These are phyloP conservation scores for Microascus cirrosus DNA, from an alignment of 2,329 filamentous ascomycete genomes.

Conservation along the genomic window DNA sequence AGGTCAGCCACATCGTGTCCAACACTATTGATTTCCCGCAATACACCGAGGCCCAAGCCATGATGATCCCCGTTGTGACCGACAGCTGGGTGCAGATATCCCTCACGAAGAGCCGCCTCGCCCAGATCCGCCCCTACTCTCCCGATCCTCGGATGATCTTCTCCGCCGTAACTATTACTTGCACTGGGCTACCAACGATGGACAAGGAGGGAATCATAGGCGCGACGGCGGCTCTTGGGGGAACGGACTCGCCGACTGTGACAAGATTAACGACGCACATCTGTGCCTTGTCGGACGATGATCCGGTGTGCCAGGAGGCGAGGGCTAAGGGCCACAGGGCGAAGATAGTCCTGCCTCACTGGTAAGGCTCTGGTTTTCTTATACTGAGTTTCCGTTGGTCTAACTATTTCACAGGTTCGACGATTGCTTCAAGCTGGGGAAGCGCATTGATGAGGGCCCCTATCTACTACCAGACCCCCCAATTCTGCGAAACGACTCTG, in stretches of 20 bases:
- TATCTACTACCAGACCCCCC: conserved; percentile 82
- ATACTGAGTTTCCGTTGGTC: not conserved
- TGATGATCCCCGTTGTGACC: conserved; percentile 76
- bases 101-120: conserved; percentile 56
- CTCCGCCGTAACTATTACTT: conserved; percentile 70
- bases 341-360: conserved; percentile 87
- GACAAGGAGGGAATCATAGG: conserved; percentile 91
- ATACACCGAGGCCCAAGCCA: conserved; percentile 61
- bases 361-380: conserved; percentile 35
- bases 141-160: conserved; percentile 89
- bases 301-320: conserved; percentile 58
- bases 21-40: conserved; percentile 86
- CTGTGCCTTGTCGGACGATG: conserved; percentile 66
- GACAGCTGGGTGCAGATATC: conserved; percentile 70
- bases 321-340: conserved; percentile 54
- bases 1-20: conserved; percentile 47
- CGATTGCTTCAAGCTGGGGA: conserved; percentile 86
- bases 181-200: conserved; percentile 70
- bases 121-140: conserved; percentile 73
- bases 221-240: conserved; percentile 80
- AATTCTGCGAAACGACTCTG: conserved; percentile 51
- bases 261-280: conserved; percentile 76
- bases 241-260: conserved; percentile 62
- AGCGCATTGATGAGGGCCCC: conserved; percentile 77
- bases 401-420: conserved; percentile 58